A percentile compares a stretch with the other conserved stretches of the same genome.
Evolutionary conservation across 306 rosid genomes (phyloP).

Genomic region (Lupinus albus): DNA sequence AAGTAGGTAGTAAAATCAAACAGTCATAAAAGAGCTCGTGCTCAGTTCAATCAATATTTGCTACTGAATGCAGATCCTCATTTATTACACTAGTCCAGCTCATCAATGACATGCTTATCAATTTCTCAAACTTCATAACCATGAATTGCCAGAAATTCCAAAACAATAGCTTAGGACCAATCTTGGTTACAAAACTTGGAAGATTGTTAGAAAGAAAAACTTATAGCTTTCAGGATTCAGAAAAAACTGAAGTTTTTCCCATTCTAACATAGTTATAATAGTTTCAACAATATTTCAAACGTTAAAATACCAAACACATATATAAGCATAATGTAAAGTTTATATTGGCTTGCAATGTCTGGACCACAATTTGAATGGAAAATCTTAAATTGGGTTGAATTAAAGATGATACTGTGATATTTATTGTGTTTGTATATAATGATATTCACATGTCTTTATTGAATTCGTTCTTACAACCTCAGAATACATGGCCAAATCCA

Average conservation of each 20-base stretch:
- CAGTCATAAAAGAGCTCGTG: conserved; percentile 45
- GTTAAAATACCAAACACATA: not conserved
- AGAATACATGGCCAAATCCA: conserved; percentile 38
- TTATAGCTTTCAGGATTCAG: not conserved
- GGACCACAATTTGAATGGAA: conserved; percentile 34
- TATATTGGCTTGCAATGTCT: not conserved
- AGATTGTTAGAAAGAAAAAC: not conserved
- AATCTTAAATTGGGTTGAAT: conserved; percentile 13
- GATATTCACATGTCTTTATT: conserved; percentile 12
- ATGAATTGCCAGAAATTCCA: not conserved
- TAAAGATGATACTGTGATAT: conserved; percentile 9
- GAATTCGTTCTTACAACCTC: conserved; percentile 32
- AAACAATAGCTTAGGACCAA: conserved; percentile 1
- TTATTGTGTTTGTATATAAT: conserved; percentile 19
- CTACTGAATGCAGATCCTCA: conserved; percentile 23
- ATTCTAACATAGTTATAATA: not conserved
- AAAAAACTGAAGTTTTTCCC: conserved; percentile 3
- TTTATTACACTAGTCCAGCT: conserved; percentile 35
- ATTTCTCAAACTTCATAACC: conserved; percentile 1
- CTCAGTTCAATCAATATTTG: conserved; percentile 55
- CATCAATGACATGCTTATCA: conserved; percentile 2
- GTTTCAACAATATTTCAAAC: conserved; percentile 6
- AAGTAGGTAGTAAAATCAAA: conserved; percentile 41
- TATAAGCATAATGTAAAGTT: conserved; percentile 7
- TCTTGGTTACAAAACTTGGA: conserved; percentile 10